phyloP scores from a whole-genome alignment of 352 stramenopile species.

The Phytophthora hibernalis region DNA sequence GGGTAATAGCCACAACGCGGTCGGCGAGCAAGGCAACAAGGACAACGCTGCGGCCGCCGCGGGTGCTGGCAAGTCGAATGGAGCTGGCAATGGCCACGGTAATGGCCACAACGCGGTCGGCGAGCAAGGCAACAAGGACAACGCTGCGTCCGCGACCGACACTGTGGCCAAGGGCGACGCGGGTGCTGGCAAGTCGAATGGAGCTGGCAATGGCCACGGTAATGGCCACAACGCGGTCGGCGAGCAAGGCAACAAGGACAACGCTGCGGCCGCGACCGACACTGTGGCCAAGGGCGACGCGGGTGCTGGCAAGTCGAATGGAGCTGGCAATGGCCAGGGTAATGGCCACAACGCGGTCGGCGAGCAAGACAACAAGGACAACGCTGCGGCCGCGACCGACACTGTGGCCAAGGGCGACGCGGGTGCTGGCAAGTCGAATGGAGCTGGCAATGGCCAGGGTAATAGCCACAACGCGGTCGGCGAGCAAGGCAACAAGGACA shows the following conservation, averaged over 20 bases:
- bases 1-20: not conserved
- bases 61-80: not conserved
- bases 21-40: not conserved
- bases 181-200: not conserved
- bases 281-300: not conserved
- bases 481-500: not conserved
- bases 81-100: not conserved
- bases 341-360: not conserved
- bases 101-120: not conserved
- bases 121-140: not conserved
- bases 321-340: not conserved
- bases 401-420: not conserved
- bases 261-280: not conserved
- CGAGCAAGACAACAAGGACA: not conserved
- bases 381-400: not conserved
- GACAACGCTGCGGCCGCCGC: not conserved
- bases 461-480: not conserved
- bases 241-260: not conserved
- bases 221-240: not conserved
- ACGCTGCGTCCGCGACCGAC: not conserved
- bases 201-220: not conserved
- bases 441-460: not conserved
- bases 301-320: not conserved
- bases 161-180: not conserved
- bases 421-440: not conserved